Conservation (phyloP, 1,284 basidiomycete genomes). For the Papiliotrema flavescens region DNA sequence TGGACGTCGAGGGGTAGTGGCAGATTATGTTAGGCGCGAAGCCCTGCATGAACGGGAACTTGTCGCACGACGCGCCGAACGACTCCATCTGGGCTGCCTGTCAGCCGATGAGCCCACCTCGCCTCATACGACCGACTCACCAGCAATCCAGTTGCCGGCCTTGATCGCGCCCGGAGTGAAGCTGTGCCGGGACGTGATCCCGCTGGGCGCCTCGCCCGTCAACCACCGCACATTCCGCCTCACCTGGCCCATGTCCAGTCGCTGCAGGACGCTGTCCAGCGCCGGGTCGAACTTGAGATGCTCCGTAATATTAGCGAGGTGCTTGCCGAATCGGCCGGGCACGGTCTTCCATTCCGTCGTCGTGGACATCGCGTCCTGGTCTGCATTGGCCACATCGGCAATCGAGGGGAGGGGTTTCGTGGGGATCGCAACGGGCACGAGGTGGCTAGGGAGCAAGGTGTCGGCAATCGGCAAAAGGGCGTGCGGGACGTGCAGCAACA, state of each 20-base stretch:
- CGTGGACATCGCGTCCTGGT: not conserved
- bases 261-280: slow-evolving; percentile 51
- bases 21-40: slow-evolving; percentile 83
- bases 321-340: slow-evolving; percentile 28
- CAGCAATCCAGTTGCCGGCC: slow-evolving; percentile 73
- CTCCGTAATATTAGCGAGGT: slow-evolving; percentile 43
- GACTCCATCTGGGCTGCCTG: slow-evolving; percentile 56
- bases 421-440: slow-evolving; percentile 45
- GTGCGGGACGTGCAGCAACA: slow-evolving; percentile 21
- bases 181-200: slow-evolving; percentile 69
- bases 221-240: slow-evolving; percentile 68
- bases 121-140: slow-evolving; percentile 25
- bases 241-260: slow-evolving; percentile 61
- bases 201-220: slow-evolving; percentile 67
- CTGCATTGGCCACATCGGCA: too few species aligned
- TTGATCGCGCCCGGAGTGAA: slow-evolving; percentile 65
- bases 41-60: slow-evolving; percentile 62
- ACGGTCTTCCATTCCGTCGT: slow-evolving; percentile 27
- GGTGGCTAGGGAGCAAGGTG: slow-evolving; percentile 39
- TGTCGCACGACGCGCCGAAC: slow-evolving; percentile 67
- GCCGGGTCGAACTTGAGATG: slow-evolving; percentile 36
- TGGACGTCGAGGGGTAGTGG: slow-evolving; percentile 43
- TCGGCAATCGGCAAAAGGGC: slow-evolving; percentile 38
- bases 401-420: slow-evolving; percentile 6
- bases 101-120: not conserved